Evolutionary conservation across 176 grass and related monocot species (phyloP).

Genomic region (Ampelocalamus luodianensis): DNA sequence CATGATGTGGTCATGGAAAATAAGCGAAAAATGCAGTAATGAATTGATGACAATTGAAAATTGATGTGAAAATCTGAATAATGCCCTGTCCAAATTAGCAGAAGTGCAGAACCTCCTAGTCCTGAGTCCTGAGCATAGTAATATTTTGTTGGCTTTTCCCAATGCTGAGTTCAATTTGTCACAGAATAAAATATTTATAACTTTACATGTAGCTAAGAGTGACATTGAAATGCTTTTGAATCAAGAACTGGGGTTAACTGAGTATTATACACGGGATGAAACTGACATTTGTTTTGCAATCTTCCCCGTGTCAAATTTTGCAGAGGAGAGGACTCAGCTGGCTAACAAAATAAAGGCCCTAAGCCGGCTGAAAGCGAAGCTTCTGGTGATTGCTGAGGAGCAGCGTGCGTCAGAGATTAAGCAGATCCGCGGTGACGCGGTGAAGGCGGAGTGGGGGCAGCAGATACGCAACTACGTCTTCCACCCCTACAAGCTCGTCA

Average conservation of each 20-base stretch:
- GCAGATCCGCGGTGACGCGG: constrained; percentile 84
- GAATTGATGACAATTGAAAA: background rate
- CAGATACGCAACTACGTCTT: constrained; percentile 99
- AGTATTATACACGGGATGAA: constrained; percentile 16
- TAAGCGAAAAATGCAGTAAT: background rate
- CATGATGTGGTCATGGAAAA: background rate
- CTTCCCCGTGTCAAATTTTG: constrained; percentile 32
- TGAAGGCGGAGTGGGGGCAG: constrained; percentile 98
- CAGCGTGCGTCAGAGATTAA: constrained; percentile 95
- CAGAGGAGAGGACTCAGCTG: constrained; percentile 93
- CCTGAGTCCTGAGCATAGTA: background rate
- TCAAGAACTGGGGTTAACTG: background rate
- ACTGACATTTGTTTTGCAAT: constrained; percentile 21
- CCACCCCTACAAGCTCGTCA: constrained; percentile 97
- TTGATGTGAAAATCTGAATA: background rate
- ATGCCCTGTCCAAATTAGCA: background rate
- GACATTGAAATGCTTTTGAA: background rate
- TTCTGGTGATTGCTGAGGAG: constrained; percentile 84
- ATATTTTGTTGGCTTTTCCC: background rate
- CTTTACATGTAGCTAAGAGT: background rate
- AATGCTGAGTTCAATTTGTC: background rate
- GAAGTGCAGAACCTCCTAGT: background rate
- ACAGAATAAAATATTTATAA: constrained; percentile 6
- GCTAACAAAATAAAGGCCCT: constrained; percentile 93
- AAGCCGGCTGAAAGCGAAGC: constrained; percentile 82